Base-by-base conservation (phyloP, 192 early-diverging fungal genomes). In the Coemansia asiatica region DNA sequence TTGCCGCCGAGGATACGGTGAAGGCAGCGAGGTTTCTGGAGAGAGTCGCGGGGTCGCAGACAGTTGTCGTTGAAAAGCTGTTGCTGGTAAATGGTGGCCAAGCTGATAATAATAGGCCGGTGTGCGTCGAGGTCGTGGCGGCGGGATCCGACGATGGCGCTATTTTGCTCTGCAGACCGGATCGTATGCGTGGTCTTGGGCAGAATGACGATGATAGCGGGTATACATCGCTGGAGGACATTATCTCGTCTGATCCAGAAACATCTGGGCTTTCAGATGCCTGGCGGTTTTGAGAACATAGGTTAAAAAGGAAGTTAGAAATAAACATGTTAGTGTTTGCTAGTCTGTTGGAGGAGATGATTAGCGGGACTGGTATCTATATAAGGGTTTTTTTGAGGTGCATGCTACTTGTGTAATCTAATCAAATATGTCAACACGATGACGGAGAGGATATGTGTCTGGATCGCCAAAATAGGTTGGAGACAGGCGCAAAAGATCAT, bases 171-270 rank as follows among this genome's bases (percentile, higher is more conserved):
- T 70, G 61, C 61, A 67, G 72, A 40, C 28, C 59, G 19, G 63
- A 47, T 1, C 31, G 18, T 18, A 3, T 44, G 40, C 12, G 2
- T 15, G 16, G 13, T 13, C 5, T 0, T 3, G 1, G 12, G 3
- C 8, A 3, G 16, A 0, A 3, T 6, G 48, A 54, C 33, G 36
- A 21, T 0, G 31, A 54, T 22, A 35, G 49, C 15, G 71, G 71
- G 9, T 73, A 73, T 60, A 46, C 70, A 60, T 70, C 64, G 2
- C 58, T 79, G 16, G 71, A 79, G 29, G 71, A 79, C 8, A 69
- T 79, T 10, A 63, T 79, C 18, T 67, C 76, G 13, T 79, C 76
- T 0, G 71, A 79, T 40, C 49, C 63, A 0, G 71, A 73, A 6
- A 69, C 67, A 23, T 69, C 75, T 0, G 69, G 71, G 36, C 28